Evolutionary conservation across 371 early-diverging fungal genomes (phyloP).

Genomic region (Mortierella sp.): DNA sequence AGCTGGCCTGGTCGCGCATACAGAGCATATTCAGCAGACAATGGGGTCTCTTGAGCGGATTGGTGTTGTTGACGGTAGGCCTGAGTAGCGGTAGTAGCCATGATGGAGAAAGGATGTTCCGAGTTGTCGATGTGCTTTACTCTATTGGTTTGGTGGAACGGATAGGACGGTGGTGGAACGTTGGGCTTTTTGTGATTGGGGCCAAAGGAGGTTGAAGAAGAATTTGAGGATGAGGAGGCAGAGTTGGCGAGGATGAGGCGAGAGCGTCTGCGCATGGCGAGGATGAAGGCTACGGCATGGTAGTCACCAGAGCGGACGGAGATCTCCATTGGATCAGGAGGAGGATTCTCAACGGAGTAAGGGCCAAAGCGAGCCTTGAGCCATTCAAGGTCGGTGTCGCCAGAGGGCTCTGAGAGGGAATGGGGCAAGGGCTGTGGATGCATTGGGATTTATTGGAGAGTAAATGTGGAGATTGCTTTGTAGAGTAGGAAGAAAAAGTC

Average conservation of each 20-base stretch:
- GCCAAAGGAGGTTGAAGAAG: neutral
- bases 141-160: neutral
- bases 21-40: conserved; percentile 47
- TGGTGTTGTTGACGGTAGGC: conserved; percentile 11
- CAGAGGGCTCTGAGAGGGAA: conserved; percentile 13
- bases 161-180: neutral
- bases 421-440: neutral
- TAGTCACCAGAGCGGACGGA: conserved; percentile 47
- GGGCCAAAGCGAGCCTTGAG: conserved; percentile 50
- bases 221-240: neutral
- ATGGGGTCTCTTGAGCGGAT: conserved; percentile 5
- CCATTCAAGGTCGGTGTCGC: conserved; percentile 45
- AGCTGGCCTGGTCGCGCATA: conserved; percentile 52
- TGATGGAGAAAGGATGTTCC: conserved; percentile 32
- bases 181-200: neutral
- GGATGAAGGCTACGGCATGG: conserved; percentile 53
- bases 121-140: conserved; percentile 21
- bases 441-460: neutral
- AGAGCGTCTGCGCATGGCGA: conserved; percentile 51
- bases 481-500: too few species aligned
- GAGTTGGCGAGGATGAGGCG: neutral
- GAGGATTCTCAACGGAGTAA: conserved; percentile 50
- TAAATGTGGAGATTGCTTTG: too few species aligned
- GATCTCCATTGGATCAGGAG: conserved; percentile 49
- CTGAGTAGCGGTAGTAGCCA: conserved; percentile 24